These are phyloP conservation scores for Iodosphaeria phyllophila DNA, from an alignment of 2,329 filamentous ascomycete species.

Conservation along the genomic window DNA sequence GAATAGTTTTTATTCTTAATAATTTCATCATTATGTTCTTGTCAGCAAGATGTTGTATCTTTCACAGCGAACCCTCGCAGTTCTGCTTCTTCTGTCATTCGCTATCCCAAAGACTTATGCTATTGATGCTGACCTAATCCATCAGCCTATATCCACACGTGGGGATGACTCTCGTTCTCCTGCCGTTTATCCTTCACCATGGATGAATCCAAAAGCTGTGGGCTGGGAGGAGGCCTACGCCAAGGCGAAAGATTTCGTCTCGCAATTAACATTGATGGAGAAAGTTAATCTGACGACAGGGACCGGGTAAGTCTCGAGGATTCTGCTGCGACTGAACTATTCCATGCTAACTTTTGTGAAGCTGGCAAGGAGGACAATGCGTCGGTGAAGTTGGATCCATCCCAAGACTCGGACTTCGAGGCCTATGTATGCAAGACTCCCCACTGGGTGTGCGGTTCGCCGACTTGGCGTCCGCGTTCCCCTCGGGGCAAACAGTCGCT, in stretches of 20 bases:
- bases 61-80: too few species aligned
- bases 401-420: conserved; percentile 48
- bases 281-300: conserved; percentile 95
- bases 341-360: conserved; percentile 8
- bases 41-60: too few species aligned
- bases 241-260: conserved; percentile 63
- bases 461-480: conserved; percentile 70
- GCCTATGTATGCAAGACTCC: conserved; percentile 74
- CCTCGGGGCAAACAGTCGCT: conserved; percentile 59
- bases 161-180: conserved; percentile 23
- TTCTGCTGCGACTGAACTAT: not conserved
- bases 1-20: too few species aligned
- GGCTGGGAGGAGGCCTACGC: conserved; percentile 61
- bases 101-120: too few species aligned
- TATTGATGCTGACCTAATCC: too few species aligned
- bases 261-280: conserved; percentile 64
- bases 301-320: conserved; percentile 41
- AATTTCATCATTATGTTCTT: too few species aligned
- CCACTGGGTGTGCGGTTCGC: conserved; percentile 61
- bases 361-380: conserved; percentile 52
- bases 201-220: conserved; percentile 54
- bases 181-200: conserved; percentile 80
- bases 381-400: conserved; percentile 61
- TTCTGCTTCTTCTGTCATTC: too few species aligned
- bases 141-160: too few species aligned